Evolutionary conservation across 2,329 filamentous ascomycete genomes (phyloP).

Genomic region (Penicillium sp.): DNA sequence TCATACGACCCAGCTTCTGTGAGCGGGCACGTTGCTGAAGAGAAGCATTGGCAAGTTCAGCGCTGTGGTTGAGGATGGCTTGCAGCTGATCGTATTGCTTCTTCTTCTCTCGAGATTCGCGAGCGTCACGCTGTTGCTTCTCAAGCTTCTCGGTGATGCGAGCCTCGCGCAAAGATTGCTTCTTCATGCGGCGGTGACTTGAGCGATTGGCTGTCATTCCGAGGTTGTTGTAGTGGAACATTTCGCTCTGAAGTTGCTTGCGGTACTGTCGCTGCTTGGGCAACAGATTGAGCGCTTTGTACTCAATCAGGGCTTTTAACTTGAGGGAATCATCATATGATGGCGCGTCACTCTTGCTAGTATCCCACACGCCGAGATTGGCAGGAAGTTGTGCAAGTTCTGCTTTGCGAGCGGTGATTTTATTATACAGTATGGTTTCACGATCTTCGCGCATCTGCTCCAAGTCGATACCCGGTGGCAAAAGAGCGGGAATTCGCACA

Average conservation of each 20-base stretch:
- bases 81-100: slow-evolving; percentile 91
- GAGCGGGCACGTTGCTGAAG: slow-evolving; percentile 68
- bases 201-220: slow-evolving; percentile 95
- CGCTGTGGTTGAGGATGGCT: slow-evolving; percentile 77
- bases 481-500: slow-evolving; percentile 78
- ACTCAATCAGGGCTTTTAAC: slow-evolving; percentile 87
- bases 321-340: slow-evolving; percentile 80
- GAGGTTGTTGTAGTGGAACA: slow-evolving; percentile 93
- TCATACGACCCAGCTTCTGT: slow-evolving; percentile 83
- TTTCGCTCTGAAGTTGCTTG: slow-evolving; percentile 82
- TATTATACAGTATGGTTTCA: slow-evolving; percentile 85
- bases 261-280: slow-evolving; percentile 84
- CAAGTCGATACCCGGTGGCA: slow-evolving; percentile 84
- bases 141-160: slow-evolving; percentile 98
- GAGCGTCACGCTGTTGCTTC: slow-evolving; percentile 95
- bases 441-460: slow-evolving; percentile 82
- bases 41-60: slow-evolving; percentile 70
- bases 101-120: slow-evolving; percentile 96
- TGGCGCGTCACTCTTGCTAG: slow-evolving; percentile 63
- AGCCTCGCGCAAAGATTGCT: slow-evolving; percentile 91
- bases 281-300: slow-evolving; percentile 85
- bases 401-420: slow-evolving; percentile 77
- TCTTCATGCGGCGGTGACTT: slow-evolving; percentile 91
- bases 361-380: slow-evolving; percentile 85
- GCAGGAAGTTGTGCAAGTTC: slow-evolving; percentile 82